Evolutionary conservation across 805 yeast species (phyloP), one percentile per base, ranked within the genome.

Genomic region (Ogataea naganishii): DNA sequence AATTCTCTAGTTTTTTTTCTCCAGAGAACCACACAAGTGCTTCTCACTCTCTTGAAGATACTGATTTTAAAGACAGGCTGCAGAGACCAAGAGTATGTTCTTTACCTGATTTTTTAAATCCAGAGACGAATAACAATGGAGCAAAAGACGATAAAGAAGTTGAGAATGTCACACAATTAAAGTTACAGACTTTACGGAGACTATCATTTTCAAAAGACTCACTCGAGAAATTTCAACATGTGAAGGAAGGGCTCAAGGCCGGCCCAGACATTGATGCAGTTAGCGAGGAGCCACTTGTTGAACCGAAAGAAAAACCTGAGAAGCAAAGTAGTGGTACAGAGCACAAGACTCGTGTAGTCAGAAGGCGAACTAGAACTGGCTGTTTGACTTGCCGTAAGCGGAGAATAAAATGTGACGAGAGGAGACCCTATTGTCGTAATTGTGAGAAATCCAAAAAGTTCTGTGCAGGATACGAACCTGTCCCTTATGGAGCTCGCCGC

Each of bases 361-460:
- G 75, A 43, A 58, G 78, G 26, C 60, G 88, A 30, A 80, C 86
- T 2, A 61, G 81, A 44, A 78, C 86, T 0, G 89, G 89, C 3
- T 80, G 88, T 49, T 52, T 77, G 33, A 80, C 88, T 1, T 80
- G 88, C 48, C 63, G 86, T 20, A 69, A 73, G 46, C 56, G 86
- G 37, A 59, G 86, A 26, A 75, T 79, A 44, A 79, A 79, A 55
- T 80, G 88, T 52, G 88, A 80, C 51, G 88, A 80, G 56, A 52
- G 76, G 28, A 78, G 74, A 43, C 85, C 86, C 2, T 61, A 66
- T 33, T 80, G 88, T 48, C 62, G 59, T 41, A 79, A 80, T 44
- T 80, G 88, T 48, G 76, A 72, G 40, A 66, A 78, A 33, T 62
- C 74, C 15, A 71, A 71, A 45, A 75, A 78, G 35, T 65, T 67